phyloP scores from a whole-genome alignment of 2,329 filamentous ascomycete species.

The Penicillium sp. region DNA sequence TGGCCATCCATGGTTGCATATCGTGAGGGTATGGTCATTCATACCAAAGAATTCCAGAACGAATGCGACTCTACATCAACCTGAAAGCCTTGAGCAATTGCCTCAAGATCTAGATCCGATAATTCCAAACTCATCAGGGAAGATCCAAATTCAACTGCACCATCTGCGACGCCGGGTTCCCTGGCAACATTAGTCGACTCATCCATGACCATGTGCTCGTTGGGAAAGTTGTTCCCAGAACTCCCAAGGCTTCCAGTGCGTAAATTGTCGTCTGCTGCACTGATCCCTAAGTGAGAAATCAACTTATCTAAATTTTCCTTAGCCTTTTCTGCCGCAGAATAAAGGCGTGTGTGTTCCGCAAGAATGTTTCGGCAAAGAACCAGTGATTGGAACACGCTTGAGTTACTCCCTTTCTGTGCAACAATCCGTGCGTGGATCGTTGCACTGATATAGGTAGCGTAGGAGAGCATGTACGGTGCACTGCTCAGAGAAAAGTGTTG shows the following conservation, averaged over 20 bases:
- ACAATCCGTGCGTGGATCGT: conserved; percentile 54
- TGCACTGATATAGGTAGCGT: conserved; percentile 55
- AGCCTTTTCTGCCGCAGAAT: conserved; percentile 24
- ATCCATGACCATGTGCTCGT: background rate
- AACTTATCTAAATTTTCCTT: conserved; percentile 22
- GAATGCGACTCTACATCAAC: conserved; percentile 23
- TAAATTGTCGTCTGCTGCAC: background rate
- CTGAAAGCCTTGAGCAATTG: conserved; percentile 27
- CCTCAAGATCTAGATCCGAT: conserved; percentile 27
- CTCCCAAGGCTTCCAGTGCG: background rate
- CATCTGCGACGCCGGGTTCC: background rate
- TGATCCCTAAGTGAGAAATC: conserved; percentile 18
- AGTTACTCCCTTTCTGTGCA: conserved; percentile 24
- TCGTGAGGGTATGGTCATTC: background rate
- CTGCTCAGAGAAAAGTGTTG: conserved; percentile 42
- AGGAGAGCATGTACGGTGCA: conserved; percentile 50
- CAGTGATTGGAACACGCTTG: conserved; percentile 28
- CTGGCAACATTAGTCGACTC: background rate
- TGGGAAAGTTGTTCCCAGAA: background rate
- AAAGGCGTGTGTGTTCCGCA: conserved; percentile 18
- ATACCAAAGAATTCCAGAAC: conserved; percentile 20
- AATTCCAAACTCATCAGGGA: conserved; percentile 18
- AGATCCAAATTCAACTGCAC: conserved; percentile 7
- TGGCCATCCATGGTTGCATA: background rate
- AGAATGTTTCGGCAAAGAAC: conserved; percentile 21